Percentiles rank a stretch among this genome's conserved stretches.
phyloP scores from a whole-genome alignment of 306 rosid genomes.

The Begonia masoniana region DNA sequence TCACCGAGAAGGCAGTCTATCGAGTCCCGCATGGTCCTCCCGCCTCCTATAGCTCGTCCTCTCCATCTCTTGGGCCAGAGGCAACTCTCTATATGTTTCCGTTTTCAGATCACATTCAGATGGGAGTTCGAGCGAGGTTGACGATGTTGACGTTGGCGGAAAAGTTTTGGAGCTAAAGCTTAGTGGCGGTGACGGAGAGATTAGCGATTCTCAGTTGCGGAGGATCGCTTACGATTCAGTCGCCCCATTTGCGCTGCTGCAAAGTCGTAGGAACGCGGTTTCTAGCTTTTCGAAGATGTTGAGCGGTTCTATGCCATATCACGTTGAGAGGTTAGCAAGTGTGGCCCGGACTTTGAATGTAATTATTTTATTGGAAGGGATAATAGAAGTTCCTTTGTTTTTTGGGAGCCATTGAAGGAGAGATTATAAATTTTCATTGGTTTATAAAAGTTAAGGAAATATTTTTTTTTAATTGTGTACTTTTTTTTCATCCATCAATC shows the following conservation, averaged over 20 bases:
- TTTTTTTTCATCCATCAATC: too few species aligned
- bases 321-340: constrained; percentile 49
- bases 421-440: too few species aligned
- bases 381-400: too few species aligned
- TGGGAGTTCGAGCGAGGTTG: constrained; percentile 13
- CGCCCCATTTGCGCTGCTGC: constrained; percentile 75
- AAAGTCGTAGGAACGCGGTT: constrained; percentile 54
- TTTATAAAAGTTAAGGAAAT: too few species aligned
- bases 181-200: constrained; percentile 42
- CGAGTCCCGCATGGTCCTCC: constrained; percentile 51
- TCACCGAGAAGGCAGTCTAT: constrained; percentile 20
- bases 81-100: constrained; percentile 69
- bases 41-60: constrained; percentile 56
- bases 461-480: too few species aligned
- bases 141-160: constrained; percentile 26
- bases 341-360: neutral
- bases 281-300: constrained; percentile 37
- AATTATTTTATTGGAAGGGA: too few species aligned
- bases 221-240: constrained; percentile 71
- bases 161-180: constrained; percentile 69
- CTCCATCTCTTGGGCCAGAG: constrained; percentile 74
- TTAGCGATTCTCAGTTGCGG: constrained; percentile 44
- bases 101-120: constrained; percentile 24
- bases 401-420: too few species aligned
- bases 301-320: constrained; percentile 35